These are phyloP conservation scores for Eucalyptus regnans DNA, from an alignment of 345 rosid genomes.

Conservation along the genomic window DNA sequence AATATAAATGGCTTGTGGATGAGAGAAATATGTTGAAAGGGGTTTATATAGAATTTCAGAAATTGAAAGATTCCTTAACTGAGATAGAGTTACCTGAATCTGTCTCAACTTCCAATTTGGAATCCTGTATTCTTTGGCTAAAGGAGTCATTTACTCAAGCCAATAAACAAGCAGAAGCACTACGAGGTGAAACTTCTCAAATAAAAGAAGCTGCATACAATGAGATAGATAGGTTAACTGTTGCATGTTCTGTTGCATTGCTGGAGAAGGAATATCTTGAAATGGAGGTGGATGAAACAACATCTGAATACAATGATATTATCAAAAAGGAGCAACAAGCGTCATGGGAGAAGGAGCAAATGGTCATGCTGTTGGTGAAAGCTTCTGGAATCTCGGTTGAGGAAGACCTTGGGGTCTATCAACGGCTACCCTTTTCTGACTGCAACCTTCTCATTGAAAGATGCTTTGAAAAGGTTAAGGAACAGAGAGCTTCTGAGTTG, in stretches of 20 bases:
- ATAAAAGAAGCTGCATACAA: constrained; percentile 23
- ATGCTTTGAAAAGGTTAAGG: constrained; percentile 49
- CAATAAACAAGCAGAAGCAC: constrained; percentile 30
- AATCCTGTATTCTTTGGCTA: constrained; percentile 53
- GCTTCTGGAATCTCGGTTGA: constrained; percentile 35
- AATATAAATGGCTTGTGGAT: constrained; percentile 50
- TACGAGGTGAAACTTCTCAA: constrained; percentile 37
- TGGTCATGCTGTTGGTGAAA: constrained; percentile 42
- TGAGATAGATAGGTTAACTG: constrained; percentile 44
- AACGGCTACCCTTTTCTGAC: constrained; percentile 17
- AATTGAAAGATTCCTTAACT: constrained; percentile 43
- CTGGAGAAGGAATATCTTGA: constrained; percentile 52
- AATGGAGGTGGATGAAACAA: constrained; percentile 31
- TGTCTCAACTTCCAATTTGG: constrained; percentile 35
- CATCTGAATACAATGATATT: constrained; percentile 23
- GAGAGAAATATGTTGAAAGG: constrained; percentile 45
- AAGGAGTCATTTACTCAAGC: constrained; percentile 46
- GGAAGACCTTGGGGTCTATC: constrained; percentile 10
- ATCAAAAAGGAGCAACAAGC: constrained; percentile 22
- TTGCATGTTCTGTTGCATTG: constrained; percentile 40
- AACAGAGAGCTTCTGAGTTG: constrained; percentile 19
- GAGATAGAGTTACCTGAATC: constrained; percentile 53
- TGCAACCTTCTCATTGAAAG: constrained; percentile 25
- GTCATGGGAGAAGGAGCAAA: constrained; percentile 44
- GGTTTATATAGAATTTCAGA: constrained; percentile 37